Conservation (phyloP, 768 basidiomycete species). For the Peribolospora baueri region DNA sequence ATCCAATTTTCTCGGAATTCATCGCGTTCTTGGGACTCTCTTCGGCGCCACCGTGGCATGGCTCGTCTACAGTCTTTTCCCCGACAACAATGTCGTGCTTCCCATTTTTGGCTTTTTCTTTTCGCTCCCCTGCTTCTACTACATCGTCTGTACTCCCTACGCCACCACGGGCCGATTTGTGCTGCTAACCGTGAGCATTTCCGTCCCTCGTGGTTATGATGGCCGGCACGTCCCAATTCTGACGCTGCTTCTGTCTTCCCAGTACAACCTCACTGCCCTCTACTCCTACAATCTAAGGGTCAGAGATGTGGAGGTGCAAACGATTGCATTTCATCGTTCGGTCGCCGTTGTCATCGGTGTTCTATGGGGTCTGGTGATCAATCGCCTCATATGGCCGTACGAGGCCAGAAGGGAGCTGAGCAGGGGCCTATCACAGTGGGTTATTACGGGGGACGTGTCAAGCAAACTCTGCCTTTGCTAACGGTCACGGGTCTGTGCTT, state of each 20-base stretch:
- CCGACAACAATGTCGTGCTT: slow-evolving; percentile 46
- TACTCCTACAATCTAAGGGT: slow-evolving; percentile 36
- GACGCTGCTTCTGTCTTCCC: slow-evolving; percentile 15
- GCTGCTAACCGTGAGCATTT: slow-evolving; percentile 60
- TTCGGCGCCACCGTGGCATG: slow-evolving; percentile 58
- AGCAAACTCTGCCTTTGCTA: too few relatives aligned
- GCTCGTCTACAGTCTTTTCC: slow-evolving; percentile 44
- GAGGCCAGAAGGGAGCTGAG: slow-evolving; percentile 75
- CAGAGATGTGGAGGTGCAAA: slow-evolving; percentile 34
- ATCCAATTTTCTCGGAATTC: slow-evolving; percentile 66
- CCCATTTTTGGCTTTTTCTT: slow-evolving; percentile 68
- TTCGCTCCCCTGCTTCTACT: slow-evolving; percentile 83
- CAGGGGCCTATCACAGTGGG: slow-evolving; percentile 64
- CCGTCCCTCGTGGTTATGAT: slow-evolving; percentile 31
- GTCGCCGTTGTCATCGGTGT: slow-evolving; percentile 63
- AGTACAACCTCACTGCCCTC: slow-evolving; percentile 8
- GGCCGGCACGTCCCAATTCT: slow-evolving; percentile 3
- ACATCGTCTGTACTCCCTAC: slow-evolving; percentile 48
- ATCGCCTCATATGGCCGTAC: slow-evolving; percentile 83
- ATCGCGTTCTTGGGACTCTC: slow-evolving; percentile 55
- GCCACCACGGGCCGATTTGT: slow-evolving; percentile 55
- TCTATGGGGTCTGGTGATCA: slow-evolving; percentile 67
- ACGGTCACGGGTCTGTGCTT: not conserved
- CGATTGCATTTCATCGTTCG: slow-evolving; percentile 53
- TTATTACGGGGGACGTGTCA: not conserved